Evolutionary conservation across 2,329 filamentous ascomycete genomes (phyloP).

Genomic region (Thelonectria discophora): DNA sequence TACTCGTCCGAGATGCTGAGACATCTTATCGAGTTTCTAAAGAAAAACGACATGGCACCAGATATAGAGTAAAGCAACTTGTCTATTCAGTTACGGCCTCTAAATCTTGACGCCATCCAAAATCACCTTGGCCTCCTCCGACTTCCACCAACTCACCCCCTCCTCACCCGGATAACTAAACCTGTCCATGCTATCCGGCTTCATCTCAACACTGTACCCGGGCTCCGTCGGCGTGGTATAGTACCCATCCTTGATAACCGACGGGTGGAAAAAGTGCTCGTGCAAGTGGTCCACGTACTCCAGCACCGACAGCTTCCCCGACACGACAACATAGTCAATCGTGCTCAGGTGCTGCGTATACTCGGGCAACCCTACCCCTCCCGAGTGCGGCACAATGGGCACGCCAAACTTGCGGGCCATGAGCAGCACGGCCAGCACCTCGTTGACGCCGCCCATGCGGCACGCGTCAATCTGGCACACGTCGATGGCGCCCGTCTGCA

Average conservation of each 20-base stretch:
- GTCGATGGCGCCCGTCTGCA: constrained; percentile 82
- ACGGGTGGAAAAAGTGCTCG: constrained; percentile 89
- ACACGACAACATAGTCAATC: constrained; percentile 91
- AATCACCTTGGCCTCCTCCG: constrained; percentile 79
- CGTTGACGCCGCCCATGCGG: constrained; percentile 88
- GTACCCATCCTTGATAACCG: constrained; percentile 82
- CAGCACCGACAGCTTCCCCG: constrained; percentile 80
- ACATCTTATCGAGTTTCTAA: constrained; percentile 50
- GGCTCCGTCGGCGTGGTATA: constrained; percentile 85
- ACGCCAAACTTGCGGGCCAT: constrained; percentile 82
- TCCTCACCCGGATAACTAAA: constrained; percentile 80
- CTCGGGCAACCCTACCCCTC: constrained; percentile 89
- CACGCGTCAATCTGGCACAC: constrained; percentile 92
- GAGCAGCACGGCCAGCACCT: constrained; percentile 88
- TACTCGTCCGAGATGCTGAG: constrained; percentile 53
- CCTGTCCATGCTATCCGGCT: constrained; percentile 82
- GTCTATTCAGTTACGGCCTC: not conserved
- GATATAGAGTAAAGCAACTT: not conserved
- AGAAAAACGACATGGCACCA: not conserved
- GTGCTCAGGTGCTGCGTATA: constrained; percentile 94
- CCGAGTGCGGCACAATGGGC: constrained; percentile 88
- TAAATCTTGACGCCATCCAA: constrained; percentile 69
- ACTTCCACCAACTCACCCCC: constrained; percentile 86
- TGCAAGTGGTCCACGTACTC: constrained; percentile 95
- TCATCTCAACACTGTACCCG: constrained; percentile 95